Base-by-base conservation (phyloP, 2,329 filamentous ascomycete genomes). In the Aspergillus cejpii region DNA sequence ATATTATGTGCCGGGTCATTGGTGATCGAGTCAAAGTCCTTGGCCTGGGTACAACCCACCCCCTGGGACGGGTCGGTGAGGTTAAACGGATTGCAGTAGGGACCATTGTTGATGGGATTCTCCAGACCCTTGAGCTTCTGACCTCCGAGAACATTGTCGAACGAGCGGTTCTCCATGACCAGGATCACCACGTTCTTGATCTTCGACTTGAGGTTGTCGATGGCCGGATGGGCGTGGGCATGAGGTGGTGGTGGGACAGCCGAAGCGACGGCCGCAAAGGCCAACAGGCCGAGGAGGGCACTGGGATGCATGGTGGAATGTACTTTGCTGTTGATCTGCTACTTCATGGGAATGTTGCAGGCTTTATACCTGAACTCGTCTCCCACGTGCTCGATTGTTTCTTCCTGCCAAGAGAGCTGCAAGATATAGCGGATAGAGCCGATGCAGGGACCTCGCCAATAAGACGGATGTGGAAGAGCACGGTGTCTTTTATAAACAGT, bases 61-160 rank as follows among this genome's bases (percentile, higher is more conserved):
- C 60, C 62, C 17, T 56, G 41, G 6, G 53, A 53, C 3, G 57
- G 40, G 17, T 67, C 52, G 43, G 52, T 61, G 29, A 70, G 43
- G 51, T 71, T 67, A 41, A 59, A 58, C 2, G 66, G 67, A 48
- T 71, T 71, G 60, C 69, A 71, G 56, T 55, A 71, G 4, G 67
- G 67, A 0, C 68, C 68, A 34, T 61, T 69, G 49, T 70, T 65
- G 52, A 68, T 61, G 6, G 67, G 65, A 51, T 72, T 72, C 33
- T 71, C 66, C 2, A 72, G 50, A 20, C 68, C 68, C 11, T 54
- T 45, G 12, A 60, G 50, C 11, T 51, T 67, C 56, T 70, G 65
- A 6, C 68, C 70, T 44, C 70, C 70, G 4, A 72, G 55, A 6
- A 73, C 48, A 54, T 71, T 73, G 53, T 73, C 70, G 19, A 72